phyloP scores from a whole-genome alignment of 1,284 basidiomycete genomes.

The Boletus mariae region DNA sequence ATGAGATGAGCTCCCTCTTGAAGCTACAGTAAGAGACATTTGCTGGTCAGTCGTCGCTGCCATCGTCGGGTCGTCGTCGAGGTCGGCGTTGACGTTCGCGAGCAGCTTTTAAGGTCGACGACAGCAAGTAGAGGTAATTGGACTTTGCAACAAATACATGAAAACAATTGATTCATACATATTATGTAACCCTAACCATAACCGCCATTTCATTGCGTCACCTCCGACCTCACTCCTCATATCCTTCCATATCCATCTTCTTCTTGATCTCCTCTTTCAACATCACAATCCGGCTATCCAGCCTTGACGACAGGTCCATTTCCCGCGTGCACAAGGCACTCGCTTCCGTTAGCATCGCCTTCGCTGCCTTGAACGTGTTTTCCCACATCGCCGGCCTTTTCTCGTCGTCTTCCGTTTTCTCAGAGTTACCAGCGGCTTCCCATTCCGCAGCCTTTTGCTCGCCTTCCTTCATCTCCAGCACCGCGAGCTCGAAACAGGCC shows the following conservation, averaged over 20 bases:
- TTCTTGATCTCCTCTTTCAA: slow-evolving; percentile 62
- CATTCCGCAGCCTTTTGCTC: slow-evolving; percentile 31
- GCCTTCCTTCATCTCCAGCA: slow-evolving; percentile 58
- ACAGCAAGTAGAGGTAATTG: slow-evolving; percentile 17
- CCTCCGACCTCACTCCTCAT: slow-evolving; percentile 4
- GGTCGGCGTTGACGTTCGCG: too few relatives aligned
- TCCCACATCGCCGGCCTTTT: slow-evolving; percentile 41
- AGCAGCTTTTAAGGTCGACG: slow-evolving; percentile 8
- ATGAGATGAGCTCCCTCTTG: slow-evolving; percentile 40
- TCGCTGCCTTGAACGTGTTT: slow-evolving; percentile 44
- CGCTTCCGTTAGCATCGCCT: slow-evolving; percentile 50
- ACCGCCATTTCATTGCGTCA: not conserved
- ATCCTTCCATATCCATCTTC: slow-evolving; percentile 49
- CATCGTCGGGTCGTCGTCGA: slow-evolving; percentile 12
- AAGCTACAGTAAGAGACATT: slow-evolving; percentile 49
- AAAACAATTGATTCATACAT: slow-evolving; percentile 3
- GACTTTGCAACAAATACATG: slow-evolving; percentile 12
- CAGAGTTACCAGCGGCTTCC: not conserved
- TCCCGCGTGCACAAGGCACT: slow-evolving; percentile 47
- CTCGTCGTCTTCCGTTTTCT: slow-evolving; percentile 8
- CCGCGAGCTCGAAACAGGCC: slow-evolving; percentile 63
- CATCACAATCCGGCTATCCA: slow-evolving; percentile 69
- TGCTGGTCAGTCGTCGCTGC: slow-evolving; percentile 38
- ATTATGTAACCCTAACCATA: slow-evolving; percentile 3
- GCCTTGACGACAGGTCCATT: slow-evolving; percentile 60